Evolutionary conservation across 106 monocot species (phyloP).

Genomic region (Narthecium ossifragum): DNA sequence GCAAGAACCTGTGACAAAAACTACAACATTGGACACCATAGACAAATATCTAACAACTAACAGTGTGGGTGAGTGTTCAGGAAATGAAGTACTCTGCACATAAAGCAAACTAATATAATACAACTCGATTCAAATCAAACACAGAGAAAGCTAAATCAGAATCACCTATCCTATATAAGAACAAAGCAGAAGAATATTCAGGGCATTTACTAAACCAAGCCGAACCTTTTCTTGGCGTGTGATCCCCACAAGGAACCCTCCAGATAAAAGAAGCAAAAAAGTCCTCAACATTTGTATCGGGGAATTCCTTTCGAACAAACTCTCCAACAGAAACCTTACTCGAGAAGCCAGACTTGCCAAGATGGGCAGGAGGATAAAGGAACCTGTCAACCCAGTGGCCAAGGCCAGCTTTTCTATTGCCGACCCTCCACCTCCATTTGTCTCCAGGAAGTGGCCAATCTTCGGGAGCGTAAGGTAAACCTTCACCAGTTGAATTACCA

Average conservation of each 20-base stretch:
- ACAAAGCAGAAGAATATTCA: background rate
- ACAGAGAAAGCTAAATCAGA: no score
- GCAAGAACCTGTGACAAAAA: no score
- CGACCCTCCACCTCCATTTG: slow-evolving; percentile 80
- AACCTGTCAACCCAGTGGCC: slow-evolving; percentile 62
- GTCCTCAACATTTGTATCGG: slow-evolving; percentile 35
- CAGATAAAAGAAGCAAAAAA: slow-evolving; percentile 70
- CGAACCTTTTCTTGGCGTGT: slow-evolving; percentile 16
- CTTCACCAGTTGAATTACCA: slow-evolving; percentile 49
- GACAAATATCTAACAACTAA: no score
- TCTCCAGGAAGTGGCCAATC: slow-evolving; percentile 74
- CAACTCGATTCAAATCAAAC: background rate
- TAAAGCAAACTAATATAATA: background rate
- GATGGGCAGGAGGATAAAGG: slow-evolving; percentile 37
- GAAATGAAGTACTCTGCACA: background rate
- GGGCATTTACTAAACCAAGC: background rate
- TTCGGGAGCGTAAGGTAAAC: slow-evolving; percentile 87
- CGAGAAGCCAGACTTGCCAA: slow-evolving; percentile 18
- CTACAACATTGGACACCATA: no score
- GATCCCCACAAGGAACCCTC: slow-evolving; percentile 41
- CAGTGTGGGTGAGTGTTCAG: no score
- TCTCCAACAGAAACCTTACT: slow-evolving; percentile 44
- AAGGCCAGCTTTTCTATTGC: slow-evolving; percentile 27
- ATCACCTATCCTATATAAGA: background rate
- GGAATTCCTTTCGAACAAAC: slow-evolving; percentile 42